A percentile compares a stretch with the other conserved stretches of the same genome.
These are phyloP conservation scores for Posidonia oceanica DNA, from an alignment of 116 monocot genomes.

Conservation along the genomic window DNA sequence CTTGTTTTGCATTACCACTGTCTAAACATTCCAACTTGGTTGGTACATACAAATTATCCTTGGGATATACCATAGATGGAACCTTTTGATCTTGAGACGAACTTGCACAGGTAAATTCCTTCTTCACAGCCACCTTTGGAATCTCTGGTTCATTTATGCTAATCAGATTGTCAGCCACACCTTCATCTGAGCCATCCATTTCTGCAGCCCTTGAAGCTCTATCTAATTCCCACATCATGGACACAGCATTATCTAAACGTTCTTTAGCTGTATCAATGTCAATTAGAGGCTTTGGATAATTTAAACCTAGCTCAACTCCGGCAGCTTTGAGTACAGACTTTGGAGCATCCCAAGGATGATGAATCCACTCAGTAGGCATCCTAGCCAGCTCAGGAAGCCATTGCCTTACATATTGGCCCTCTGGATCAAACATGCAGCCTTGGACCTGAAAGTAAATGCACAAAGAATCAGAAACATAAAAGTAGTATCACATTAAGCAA, in stretches of 20 bases:
- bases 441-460: constrained; percentile 32
- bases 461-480: neutral
- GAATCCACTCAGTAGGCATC: constrained; percentile 83
- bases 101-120: constrained; percentile 19
- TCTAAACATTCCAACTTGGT: constrained; percentile 3
- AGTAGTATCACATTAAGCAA: too few relatives aligned
- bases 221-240: constrained; percentile 69
- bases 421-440: constrained; percentile 61
- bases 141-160: constrained; percentile 38
- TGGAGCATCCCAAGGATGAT: constrained; percentile 88
- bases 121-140: constrained; percentile 52
- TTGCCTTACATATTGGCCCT: constrained; percentile 67
- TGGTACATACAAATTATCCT: constrained; percentile 2
- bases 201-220: constrained; percentile 23
- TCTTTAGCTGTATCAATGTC: constrained; percentile 46
- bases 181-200: constrained; percentile 24
- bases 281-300: constrained; percentile 72
- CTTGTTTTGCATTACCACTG: neutral
- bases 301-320: constrained; percentile 70
- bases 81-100: constrained; percentile 58
- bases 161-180: constrained; percentile 47
- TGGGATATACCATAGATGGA: constrained; percentile 31
- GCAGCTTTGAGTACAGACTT: constrained; percentile 44
- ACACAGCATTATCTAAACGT: constrained; percentile 41
- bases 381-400: constrained; percentile 91